Base-by-base conservation (phyloP, 2,329 filamentous ascomycete species). In the Penicillium concentricum region DNA sequence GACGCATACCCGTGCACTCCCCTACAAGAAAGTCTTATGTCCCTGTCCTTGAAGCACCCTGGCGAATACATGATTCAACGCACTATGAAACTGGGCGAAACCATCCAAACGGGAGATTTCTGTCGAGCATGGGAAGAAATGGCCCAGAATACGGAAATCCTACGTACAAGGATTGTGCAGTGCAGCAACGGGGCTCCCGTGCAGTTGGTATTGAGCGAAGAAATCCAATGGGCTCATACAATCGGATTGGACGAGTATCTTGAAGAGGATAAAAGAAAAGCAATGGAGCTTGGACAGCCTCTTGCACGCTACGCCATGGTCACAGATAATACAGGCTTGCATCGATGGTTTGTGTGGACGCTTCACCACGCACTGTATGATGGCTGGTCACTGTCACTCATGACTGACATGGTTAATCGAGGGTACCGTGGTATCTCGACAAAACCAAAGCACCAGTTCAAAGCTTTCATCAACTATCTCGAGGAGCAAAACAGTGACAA, bases 321-420 rank as follows among this genome's bases (percentile, higher is more conserved):
- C 16, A 37, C 44, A 5, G 47, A 39, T 4, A 61, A 34, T 7
- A 56, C 35, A 32, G 57, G 24, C n/a, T 67, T 73, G 41, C n/a
- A 7, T 22, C 37, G 37, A 39, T 39, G 37, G 37, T 72, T 79
- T 22, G 69, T 78, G 10, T 72, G 74, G 59, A 78, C 76, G 0
- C 72, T 76, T 52, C 78, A 80, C 56, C 78, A 79, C 51, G 74
- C 74, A 8, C 62, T 79, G 5, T 79, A 79, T 54, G 78, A 80
- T 60, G 78, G 77, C 2, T 32, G 54, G 45, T 62, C 57, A 1
- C 8, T 63, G 34, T 37, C 54, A 16, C 37, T 39, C 8, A 54
- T 63, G 42, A 35, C 60, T 15, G 53, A 61, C 20, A 28, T 62
- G 6, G 38, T 54, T 2, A 49, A 58, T 58, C 3, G 42, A 58